Base-by-base conservation (phyloP, 352 stramenopile genomes). In the Elongisporangium prolatum region DNA sequence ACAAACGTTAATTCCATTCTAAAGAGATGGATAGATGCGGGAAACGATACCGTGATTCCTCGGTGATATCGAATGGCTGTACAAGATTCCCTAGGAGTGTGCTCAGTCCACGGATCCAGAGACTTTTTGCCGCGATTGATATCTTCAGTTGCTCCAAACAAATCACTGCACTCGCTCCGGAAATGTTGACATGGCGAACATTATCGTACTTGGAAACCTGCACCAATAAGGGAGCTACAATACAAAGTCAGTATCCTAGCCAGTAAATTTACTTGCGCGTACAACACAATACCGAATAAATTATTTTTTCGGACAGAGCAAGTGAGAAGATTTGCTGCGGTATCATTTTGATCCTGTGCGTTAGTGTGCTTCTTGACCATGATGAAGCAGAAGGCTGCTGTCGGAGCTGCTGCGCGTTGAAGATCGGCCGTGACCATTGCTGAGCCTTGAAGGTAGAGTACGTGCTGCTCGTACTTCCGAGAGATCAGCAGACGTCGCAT, bases 171-270 rank as follows among this genome's bases (percentile, higher is more conserved):
- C 78, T 81, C 0, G 80, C 82, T 14, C 81, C 76, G 6, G 84
- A 89, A 47, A 89, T 88, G 25, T 88, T 75, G 49, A 91, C 75
- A 34, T 93, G 86, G 2, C 71, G 66, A 10, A 83, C 73, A 28
- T 89, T 92, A 54, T 93, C 82, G 18, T 72, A 73, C 58, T 88
- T 86, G 48, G 86, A 87, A 5, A 95, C 77, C 67, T 95, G 82
- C 8, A 89, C 77, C 50, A 88, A 89, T 4, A 95, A 53, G 4
- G 75, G 82, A 8, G 77, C 84, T 75, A 57, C 8, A 53, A 49
- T 62, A 21, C 14, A 59, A 0, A 44, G 40, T 21, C 11, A 9
- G 8, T 40, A 40, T 34, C n/a, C 21, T 24, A n/a, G n/a, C n/a
- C n/a, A n/a, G n/a, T n/a, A n/a, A n/a, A n/a, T n/a, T n/a, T n/a